Base-by-base conservation (phyloP, 208 protist genomes). In the Acanthamoeba castellanii region DNA sequence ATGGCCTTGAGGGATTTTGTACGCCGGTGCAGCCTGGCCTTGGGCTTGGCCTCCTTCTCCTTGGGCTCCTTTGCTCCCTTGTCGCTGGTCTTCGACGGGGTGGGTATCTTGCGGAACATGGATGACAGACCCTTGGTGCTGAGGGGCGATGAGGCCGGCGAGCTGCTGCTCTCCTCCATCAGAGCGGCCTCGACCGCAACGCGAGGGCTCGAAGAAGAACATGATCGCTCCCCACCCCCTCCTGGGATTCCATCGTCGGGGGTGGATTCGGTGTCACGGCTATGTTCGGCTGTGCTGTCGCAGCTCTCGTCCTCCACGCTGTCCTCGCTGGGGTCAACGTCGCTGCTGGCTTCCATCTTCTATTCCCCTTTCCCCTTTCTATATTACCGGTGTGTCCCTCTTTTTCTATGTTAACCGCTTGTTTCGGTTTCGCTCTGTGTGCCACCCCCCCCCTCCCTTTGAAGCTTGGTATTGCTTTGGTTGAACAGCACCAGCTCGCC, bases 1-100 rank as follows among this genome's bases (percentile, higher is more conserved):
- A 85, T 85, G 9, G 76, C 2, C 45, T 57, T 85, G 45, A 85
- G 25, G 3, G 76, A 85, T 57, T 85, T 85, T 3, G 76, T 37
- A 5, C 76, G 76, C 18, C 42, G 32, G 27, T 50, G 76, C 11
- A 2, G 7, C 18, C 25, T n/a, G n/a, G n/a, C n/a, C n/a, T n/a
- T n/a, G n/a, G n/a, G 9, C 27, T 57, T 85, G 20, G 34, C 9
- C 45, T 50, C 32, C 25, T 82, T 82, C 72, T 82, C 27, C 42
- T 82, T 81, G 34, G 32, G 27, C 34, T 4, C 42, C 20, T 14
- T 45, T 7, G 11, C 4, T 37, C 34, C 45, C 42, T 47, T 85
- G 34, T 11, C 11, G 18, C 59, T 3, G 22, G 5, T 27, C 59
- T 16, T 16, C 11, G 68, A 76, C 7, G 64, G 27, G 16, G 64